Evolutionary conservation across 495 filamentous ascomycete species (phyloP).

Genomic region (Umbilicaria muhlenbergii): DNA sequence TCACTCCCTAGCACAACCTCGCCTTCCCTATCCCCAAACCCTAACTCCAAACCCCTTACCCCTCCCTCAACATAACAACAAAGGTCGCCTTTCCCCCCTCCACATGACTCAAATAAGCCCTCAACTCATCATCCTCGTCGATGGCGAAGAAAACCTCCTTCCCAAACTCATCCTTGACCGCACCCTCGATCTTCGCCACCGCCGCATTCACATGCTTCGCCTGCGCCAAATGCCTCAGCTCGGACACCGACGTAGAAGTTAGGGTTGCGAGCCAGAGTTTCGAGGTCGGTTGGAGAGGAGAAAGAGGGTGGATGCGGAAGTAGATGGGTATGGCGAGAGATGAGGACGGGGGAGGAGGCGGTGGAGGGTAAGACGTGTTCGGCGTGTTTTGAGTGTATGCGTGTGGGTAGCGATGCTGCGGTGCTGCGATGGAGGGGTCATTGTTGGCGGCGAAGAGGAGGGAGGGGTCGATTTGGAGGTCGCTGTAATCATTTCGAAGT

Average conservation of each 20-base stretch:
- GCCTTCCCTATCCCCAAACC: no score
- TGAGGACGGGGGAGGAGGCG: slow-evolving; percentile 19
- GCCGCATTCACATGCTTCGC: slow-evolving; percentile 37
- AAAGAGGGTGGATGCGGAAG: slow-evolving; percentile 45
- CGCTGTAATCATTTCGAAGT: slow-evolving; percentile 21
- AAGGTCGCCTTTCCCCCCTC: slow-evolving; percentile 50
- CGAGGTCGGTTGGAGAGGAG: slow-evolving; percentile 26
- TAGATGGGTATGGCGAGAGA: slow-evolving; percentile 36
- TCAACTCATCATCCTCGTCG: slow-evolving; percentile 53
- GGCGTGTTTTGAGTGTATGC: slow-evolving; percentile 10
- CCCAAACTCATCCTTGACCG: slow-evolving; percentile 43
- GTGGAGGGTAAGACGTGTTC: slow-evolving; percentile 15
- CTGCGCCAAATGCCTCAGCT: slow-evolving; percentile 37
- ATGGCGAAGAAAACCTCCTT: slow-evolving; percentile 41
- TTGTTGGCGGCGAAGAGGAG: slow-evolving; percentile 34
- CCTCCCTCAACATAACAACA: slow-evolving; percentile 21
- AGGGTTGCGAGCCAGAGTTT: slow-evolving; percentile 51
- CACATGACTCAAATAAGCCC: slow-evolving; percentile 49
- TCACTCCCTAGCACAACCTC: no score
- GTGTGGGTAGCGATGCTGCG: slow-evolving; percentile 20
- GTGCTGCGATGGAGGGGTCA: slow-evolving; percentile 29
- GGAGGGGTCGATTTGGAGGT: slow-evolving; percentile 54
- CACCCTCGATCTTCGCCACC: slow-evolving; percentile 45
- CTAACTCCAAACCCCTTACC: no score
- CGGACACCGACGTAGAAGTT: slow-evolving; percentile 33